Base-by-base conservation (phyloP, 1,284 basidiomycete species). In the Rhodotorula sp. region DNA sequence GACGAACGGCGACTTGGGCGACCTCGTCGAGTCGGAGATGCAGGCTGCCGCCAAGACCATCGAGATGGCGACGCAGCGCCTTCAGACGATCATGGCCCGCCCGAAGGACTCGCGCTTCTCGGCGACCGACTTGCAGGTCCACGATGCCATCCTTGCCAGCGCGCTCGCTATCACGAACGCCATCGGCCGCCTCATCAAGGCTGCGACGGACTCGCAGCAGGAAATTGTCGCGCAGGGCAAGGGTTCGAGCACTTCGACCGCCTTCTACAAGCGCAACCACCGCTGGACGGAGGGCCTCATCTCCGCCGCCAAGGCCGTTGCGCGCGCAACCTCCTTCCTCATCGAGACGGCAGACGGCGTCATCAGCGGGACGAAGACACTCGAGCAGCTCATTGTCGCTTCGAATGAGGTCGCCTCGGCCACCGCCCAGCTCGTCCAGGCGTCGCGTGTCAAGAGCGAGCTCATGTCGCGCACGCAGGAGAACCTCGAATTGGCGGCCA, bases 211-310 rank as follows among this genome's bases (percentile, higher is more conserved):
- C 60, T 94, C 91, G 57, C 96, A 99, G 81, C 88, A 97, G 80
- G 96, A 99, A 82, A 99, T 99, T 72, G 96, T 99, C 58, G 88
- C 90, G 7, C 89, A 95, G 81, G 96, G 96, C 72, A 91, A 88
- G 80, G 95, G 95, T 9, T 89, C 92, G 18, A 92, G 88, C 80
- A 87, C 92, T 31, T 79, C 79, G 65, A 93, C 96, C 81, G 95
- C 98, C 78, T 99, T 99, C 86, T 99, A 98, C 87, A 99, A 99
- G 84, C 88, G 91, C 72, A 97, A 99, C 87, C 98, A 99, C 82
- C 87, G 96, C 71, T 99, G 96, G 96, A 99, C 96, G 26, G 96
- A 99, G 81, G 96, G 96, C 75, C 88, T 99, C 74, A 95, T 99
- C 76, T 96, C 93, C 44, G 96, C 96, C 30, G 96, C 96, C 44